These are phyloP conservation scores for Lagerstroemia speciosa DNA, from an alignment of 345 rosid species.

Conservation along the genomic window DNA sequence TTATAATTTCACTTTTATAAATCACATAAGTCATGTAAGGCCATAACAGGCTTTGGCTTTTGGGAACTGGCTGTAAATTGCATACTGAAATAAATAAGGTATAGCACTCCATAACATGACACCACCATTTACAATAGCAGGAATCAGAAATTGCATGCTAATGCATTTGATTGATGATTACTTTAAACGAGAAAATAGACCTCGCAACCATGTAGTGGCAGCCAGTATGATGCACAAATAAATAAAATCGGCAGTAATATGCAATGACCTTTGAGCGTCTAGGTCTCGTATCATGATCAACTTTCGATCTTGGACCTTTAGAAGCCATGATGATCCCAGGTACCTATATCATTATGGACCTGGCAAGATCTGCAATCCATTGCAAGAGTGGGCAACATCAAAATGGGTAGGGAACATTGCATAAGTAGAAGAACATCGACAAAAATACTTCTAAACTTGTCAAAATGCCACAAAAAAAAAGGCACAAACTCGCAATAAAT, in stretches of 20 bases:
- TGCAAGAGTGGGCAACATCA: not conserved
- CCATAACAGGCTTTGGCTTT: not conserved
- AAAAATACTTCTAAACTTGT: not conserved
- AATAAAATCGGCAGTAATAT: not conserved
- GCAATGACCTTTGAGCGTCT: conserved; percentile 66
- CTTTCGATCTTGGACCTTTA: conserved; percentile 59
- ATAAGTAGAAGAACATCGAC: not conserved
- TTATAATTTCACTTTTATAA: not conserved
- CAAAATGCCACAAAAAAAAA: not conserved
- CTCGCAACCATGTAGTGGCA: not conserved
- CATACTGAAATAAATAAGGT: not conserved
- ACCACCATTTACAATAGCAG: not conserved
- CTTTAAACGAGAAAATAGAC: not conserved
- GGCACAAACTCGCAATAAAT: not conserved
- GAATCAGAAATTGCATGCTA: not conserved
- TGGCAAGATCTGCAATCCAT: conserved; percentile 9
- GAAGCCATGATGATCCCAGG: conserved; percentile 39
- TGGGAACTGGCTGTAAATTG: not conserved
- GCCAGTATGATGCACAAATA: not conserved
- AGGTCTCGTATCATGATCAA: conserved; percentile 75
- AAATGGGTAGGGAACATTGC: not conserved
- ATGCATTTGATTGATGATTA: not conserved
- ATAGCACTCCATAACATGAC: not conserved
- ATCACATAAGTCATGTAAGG: not conserved
- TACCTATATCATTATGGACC: conserved; percentile 6